Base-by-base conservation (phyloP, 2,329 filamentous ascomycete species). In the Aspergillus puulaauensis region DNA sequence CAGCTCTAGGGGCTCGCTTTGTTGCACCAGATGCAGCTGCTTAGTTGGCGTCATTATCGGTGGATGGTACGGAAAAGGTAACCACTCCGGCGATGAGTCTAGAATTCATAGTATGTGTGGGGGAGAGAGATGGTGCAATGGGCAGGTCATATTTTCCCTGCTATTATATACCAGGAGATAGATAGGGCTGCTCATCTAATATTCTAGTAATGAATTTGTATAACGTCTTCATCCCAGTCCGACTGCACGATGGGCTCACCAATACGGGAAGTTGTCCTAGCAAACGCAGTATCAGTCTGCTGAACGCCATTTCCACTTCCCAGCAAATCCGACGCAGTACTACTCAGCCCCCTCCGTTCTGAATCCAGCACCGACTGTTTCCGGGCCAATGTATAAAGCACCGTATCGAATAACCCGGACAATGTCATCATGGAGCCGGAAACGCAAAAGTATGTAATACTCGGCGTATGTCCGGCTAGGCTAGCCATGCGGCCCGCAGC, bases 361-460 rank as follows among this genome's bases (percentile, higher is more conserved):
- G 80, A 77, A 58, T 80, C 78, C 62, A 81, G 73, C 15, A 86
- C 74, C 65, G 85, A 75, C 46, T 82, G 80, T 49, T 79, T 79
- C n/a, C 83, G 77, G 0, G 83, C 86, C n/a, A 83, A 64, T 0
- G 82, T 81, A 71, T 85, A 86, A 6, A 86, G 76, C 0, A 81
- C 64, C n/a, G 83, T 81, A 68, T 86, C 83, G n/a, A 85, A 77
- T 73, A 81, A 79, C 23, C 83, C 83, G 51, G 82, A 85, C 8
- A 80, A 77, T 2, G 82, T 80, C 68, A 86, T 83, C 63, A 86
- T 75, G 5, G 79, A 77, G 19, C 82, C 83, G 1, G 81, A 78
- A 3, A 81, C 72, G 62, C 77, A 80, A 41, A 83, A 78, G 59
- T 80, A 79, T 15, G 75, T 73, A 14, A 68, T 69, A 39, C 73